A percentile compares a stretch with the other conserved stretches of the same genome.
phyloP scores from a whole-genome alignment of 345 rosid genomes.

The Acer campestre region DNA sequence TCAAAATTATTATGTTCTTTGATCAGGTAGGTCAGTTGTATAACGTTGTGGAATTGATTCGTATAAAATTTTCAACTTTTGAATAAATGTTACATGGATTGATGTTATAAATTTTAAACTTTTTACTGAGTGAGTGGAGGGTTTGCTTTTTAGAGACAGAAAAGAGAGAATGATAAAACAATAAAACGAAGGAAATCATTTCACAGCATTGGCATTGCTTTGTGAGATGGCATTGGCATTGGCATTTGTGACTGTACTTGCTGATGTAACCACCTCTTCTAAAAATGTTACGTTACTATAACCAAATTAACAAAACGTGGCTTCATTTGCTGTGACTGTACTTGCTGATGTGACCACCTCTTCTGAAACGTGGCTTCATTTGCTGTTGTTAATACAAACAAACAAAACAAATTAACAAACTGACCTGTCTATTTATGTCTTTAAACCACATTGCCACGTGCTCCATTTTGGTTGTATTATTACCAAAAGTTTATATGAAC shows the following conservation, averaged over 20 bases:
- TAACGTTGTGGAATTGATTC: too few species aligned
- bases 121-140: too few species aligned
- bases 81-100: too few species aligned
- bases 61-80: too few species aligned
- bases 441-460: neutral
- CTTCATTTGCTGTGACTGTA: neutral
- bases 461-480: too few species aligned
- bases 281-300: too few species aligned
- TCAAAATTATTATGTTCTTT: too few species aligned
- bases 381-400: too few species aligned
- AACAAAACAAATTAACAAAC: neutral
- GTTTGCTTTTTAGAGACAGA: constrained; percentile 16
- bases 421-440: neutral
- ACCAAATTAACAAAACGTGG: neutral
- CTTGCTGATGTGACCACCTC: constrained; percentile 15
- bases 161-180: neutral
- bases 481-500: too few species aligned
- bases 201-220: neutral
- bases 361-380: neutral
- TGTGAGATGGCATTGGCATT: neutral
- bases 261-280: constrained; percentile 14
- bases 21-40: too few species aligned
- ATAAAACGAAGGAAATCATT: neutral
- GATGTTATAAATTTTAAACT: too few species aligned
- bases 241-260: neutral